Evolutionary conservation across 768 basidiomycete genomes (phyloP), one percentile per base, ranked within the genome.

Genomic region (Sutorius australiensis): DNA sequence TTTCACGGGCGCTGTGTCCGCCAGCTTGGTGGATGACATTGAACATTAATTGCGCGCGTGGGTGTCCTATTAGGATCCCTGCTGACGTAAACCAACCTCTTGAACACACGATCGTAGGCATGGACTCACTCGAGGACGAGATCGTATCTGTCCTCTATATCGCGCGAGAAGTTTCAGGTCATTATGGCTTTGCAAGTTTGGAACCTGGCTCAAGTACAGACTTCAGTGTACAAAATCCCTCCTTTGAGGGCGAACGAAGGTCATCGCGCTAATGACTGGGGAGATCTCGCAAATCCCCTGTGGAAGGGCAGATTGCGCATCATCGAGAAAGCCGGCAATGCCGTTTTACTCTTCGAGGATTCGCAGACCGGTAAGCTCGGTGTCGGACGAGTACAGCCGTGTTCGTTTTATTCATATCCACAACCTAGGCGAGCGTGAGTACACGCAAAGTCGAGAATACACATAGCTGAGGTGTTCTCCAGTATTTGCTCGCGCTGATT

Each of bases 301-400:
- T 98, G 94, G 94, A 95, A 95, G 67, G 94, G 94, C 16, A 79
- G 94, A 39, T 73, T 98, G 58, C 81, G 92, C 54, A 86, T 97
- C 54, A 73, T 92, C 24, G 92, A 97, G 71, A 84, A 81, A 59
- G 84, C 83, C 1, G 73, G 77, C 24, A 78, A 80, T 8, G 90
- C 83, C 48, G 74, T 78, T 19, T 70, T 98, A 50, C 76, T 86
- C 50, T 85, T 98, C 54, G 94, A 98, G 71, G 91, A 93, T 69
- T 69, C 75, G 27, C 77, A 79, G 55, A 89, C 84, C 53, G 91
- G 94, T 93, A 67, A 64, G 80, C 66, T 42, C 33, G 48, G 46
- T 32, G 24, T 47, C 16, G 16, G 24, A 32, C 33, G 34, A 56
- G 49, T 44, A 32, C 41, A 41, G 43, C 44, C 17, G 24, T 14